Evolutionary conservation across 345 rosid genomes (phyloP).

Genomic region (Noccaea caerulescens): DNA sequence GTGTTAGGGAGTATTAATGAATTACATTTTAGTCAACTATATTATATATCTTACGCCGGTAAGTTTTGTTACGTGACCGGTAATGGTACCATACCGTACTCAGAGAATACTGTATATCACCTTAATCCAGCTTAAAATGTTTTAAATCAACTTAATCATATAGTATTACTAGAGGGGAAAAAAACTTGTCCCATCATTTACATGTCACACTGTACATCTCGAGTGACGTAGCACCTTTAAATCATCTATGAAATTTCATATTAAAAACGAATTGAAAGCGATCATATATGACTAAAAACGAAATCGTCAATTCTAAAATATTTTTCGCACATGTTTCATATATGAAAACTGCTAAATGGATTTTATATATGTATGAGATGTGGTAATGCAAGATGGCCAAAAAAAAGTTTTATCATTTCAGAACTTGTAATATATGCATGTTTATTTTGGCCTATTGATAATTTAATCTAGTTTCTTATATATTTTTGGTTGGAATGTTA

Average conservation of each 20-base stretch:
- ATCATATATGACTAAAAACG: not conserved
- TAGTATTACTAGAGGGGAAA: not conserved
- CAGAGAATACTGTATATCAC: slow-evolving; percentile 19
- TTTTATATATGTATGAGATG: not conserved
- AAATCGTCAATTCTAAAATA: not conserved
- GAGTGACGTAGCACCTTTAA: not conserved
- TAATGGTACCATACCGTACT: slow-evolving; percentile 40
- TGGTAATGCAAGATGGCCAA: slow-evolving; percentile 9
- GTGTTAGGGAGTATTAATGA: slow-evolving; percentile 3
- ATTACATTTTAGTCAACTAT: slow-evolving; percentile 4
- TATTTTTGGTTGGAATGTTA: no score
- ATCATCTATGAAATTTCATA: slow-evolving; percentile 1
- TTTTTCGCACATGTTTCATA: slow-evolving; percentile 25
- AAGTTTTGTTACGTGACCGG: slow-evolving; percentile 28
- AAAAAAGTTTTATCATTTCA: not conserved
- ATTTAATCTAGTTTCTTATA: slow-evolving; percentile 8
- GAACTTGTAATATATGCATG: slow-evolving; percentile 6
- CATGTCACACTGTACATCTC: slow-evolving; percentile 15
- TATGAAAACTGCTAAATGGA: slow-evolving; percentile 4
- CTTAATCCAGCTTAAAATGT: slow-evolving; percentile 6
- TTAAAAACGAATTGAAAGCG: not conserved
- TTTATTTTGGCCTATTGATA: not conserved
- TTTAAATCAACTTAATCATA: slow-evolving; percentile 8
- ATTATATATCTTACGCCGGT: not conserved
- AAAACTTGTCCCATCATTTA: slow-evolving; percentile 9